phyloP scores from a whole-genome alignment of 768 basidiomycete species.

The Tephrocybe sp. region DNA sequence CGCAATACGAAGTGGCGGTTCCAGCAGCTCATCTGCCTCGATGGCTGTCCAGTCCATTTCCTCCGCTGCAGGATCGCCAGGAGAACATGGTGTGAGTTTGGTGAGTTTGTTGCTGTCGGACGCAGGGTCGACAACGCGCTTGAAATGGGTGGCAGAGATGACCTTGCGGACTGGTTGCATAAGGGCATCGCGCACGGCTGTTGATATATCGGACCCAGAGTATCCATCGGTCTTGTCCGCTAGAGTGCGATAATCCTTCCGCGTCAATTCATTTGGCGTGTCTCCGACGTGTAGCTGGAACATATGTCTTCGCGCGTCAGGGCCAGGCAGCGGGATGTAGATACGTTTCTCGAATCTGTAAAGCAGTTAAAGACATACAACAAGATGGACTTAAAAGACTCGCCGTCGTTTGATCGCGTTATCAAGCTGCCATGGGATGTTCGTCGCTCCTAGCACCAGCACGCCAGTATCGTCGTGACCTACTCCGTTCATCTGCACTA shows the following conservation, averaged over 20 bases:
- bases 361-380: not conserved
- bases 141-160: slow-evolving; percentile 94
- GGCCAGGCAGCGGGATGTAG: slow-evolving; percentile 94
- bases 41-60: slow-evolving; percentile 92
- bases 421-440: slow-evolving; percentile 98
- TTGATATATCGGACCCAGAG: slow-evolving; percentile 93
- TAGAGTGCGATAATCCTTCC: slow-evolving; percentile 76
- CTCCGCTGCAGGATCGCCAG: slow-evolving; percentile 80
- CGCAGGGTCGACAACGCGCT: slow-evolving; percentile 42
- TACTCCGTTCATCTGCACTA: slow-evolving; percentile 99
- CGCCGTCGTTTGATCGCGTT: slow-evolving; percentile 95
- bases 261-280: slow-evolving; percentile 82
- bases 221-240: slow-evolving; percentile 92
- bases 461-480: slow-evolving; percentile 98
- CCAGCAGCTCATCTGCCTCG: slow-evolving; percentile 84
- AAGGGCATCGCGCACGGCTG: slow-evolving; percentile 92
- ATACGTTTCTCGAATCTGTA: slow-evolving; percentile 94
- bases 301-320: slow-evolving; percentile 91
- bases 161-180: slow-evolving; percentile 99
- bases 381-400: slow-evolving; percentile 18
- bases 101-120: slow-evolving; percentile 22
- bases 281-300: slow-evolving; percentile 95
- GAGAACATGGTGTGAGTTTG: slow-evolving; percentile 96
- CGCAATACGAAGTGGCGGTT: slow-evolving; percentile 73
- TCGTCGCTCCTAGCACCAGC: slow-evolving; percentile 94